phyloP scores from a whole-genome alignment of 2,329 filamentous ascomycete genomes.

The Ramichloridium luteum region DNA sequence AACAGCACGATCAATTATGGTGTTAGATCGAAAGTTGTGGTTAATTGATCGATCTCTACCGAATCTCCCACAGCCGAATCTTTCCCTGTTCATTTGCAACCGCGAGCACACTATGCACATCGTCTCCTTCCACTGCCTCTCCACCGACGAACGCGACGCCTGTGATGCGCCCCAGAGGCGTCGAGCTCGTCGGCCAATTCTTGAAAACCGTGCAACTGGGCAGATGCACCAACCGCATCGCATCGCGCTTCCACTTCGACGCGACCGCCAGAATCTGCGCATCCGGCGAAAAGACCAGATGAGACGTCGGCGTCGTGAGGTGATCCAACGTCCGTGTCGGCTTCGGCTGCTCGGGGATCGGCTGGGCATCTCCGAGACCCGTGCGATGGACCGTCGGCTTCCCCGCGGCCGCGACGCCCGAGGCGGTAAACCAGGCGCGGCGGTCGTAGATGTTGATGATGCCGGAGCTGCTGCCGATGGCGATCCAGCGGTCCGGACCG shows the following conservation, averaged over 20 bases:
- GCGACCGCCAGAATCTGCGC: slow-evolving; percentile 81
- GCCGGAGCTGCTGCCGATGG: slow-evolving; percentile 72
- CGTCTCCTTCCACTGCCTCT: slow-evolving; percentile 37
- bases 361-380: slow-evolving; percentile 10
- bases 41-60: no score
- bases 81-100: slow-evolving; percentile 84
- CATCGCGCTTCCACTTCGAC: slow-evolving; percentile 78
- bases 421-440: slow-evolving; percentile 38
- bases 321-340: slow-evolving; percentile 70
- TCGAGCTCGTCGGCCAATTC: slow-evolving; percentile 91
- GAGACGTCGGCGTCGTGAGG: slow-evolving; percentile 71
- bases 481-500: slow-evolving; percentile 79
- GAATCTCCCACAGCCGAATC: slow-evolving; percentile 81
- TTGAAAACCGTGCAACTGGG: slow-evolving; percentile 87
- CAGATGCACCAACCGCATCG: slow-evolving; percentile 74
- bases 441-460: slow-evolving; percentile 93
- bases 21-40: no score
- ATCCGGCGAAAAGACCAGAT: slow-evolving; percentile 72
- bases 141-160: slow-evolving; percentile 36
- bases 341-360: slow-evolving; percentile 52
- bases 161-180: slow-evolving; percentile 73
- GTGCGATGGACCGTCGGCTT: not conserved
- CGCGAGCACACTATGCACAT: slow-evolving; percentile 46
- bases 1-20: no score
- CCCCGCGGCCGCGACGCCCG: slow-evolving; percentile 1